Base-by-base conservation (phyloP, 345 rosid genomes). In the Aurinia saxatilis region DNA sequence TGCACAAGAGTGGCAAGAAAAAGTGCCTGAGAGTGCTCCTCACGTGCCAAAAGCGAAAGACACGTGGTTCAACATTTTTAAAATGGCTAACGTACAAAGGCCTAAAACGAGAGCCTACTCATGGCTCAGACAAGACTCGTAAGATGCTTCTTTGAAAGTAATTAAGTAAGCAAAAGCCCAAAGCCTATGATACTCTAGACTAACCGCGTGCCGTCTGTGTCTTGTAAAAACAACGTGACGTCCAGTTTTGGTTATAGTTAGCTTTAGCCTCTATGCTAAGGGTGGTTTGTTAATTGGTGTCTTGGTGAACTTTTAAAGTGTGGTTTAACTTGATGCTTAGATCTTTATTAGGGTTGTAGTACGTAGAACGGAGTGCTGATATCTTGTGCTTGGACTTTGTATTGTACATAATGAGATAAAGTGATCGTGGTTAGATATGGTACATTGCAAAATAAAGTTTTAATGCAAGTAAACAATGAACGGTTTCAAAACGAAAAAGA, bases 31-130 rank as follows among this genome's bases (percentile, higher is more conserved):
- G 61, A 60, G 73, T 68, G 73, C 62, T 55, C 42, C 50, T 53
- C 67, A 61, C 50, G 48, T 53, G 73, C 17, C 60, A 69, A 69
- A 69, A 52, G 62, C 10, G 40, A 36, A 45, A 36, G 50, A 69
- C 62, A 52, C 55, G 62, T 60, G 67, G 49, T 60, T 29, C 34
- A 39, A 19, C 50, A 50, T 3, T 41, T 50, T 5, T 41, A 41
- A 5, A 17, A 46, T 39, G 39, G 39, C 39, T 42, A 31, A 44
- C 30, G 30, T 27, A 13, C 1, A 50, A n/a, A 42, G 37, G 13
- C 66, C 30, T 23, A 25, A 33, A 34, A 29, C 16, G 41, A 39
- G 30, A 16, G 34, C 25, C 36, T 21, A 21, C 49, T 52, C 46
- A 45, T 53, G 54, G 45, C 36, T 58, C 16, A 14, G 8, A 10